Percentiles rank a stretch among this genome's conserved stretches.
phyloP scores from a whole-genome alignment of 768 basidiomycete species.

The Leccinum obscurum region DNA sequence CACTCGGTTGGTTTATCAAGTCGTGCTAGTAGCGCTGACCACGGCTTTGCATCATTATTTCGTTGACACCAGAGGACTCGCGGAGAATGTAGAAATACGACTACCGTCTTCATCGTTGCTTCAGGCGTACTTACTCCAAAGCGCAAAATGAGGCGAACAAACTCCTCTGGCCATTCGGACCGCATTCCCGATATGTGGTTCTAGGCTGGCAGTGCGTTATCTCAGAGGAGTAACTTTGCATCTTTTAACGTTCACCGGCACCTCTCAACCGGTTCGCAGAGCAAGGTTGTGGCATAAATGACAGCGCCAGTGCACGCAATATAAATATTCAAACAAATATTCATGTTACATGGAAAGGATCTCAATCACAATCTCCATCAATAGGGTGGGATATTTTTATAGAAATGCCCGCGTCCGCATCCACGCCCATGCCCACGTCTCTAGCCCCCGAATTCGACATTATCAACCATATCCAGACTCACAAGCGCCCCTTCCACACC shows the following conservation, averaged over 20 bases:
- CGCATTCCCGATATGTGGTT: not conserved
- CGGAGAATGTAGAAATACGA: not conserved
- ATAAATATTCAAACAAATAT: not conserved
- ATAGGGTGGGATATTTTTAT: not conserved
- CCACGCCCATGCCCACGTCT: not conserved
- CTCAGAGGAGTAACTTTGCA: not conserved
- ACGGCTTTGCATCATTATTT: too few relatives aligned
- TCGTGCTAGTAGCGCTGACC: not conserved
- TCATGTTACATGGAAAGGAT: not conserved
- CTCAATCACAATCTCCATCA: not conserved
- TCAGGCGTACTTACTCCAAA: not conserved
- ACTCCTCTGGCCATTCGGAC: not conserved
- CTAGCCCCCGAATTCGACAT: not conserved
- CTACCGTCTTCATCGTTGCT: too few relatives aligned
- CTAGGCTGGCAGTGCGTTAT: not conserved
- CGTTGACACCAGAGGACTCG: not conserved
- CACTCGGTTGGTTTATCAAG: not conserved
- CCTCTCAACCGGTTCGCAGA: not conserved
- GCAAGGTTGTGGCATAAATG: not conserved
- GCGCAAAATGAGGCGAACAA: not conserved
- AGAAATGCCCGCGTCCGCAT: not conserved
- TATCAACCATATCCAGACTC: not conserved
- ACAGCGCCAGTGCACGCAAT: not conserved
- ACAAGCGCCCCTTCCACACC: slow-evolving; percentile 61
- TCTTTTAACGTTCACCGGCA: not conserved